phyloP scores from a whole-genome alignment of 805 yeast species.

The Torulaspora microellipsoides region DNA sequence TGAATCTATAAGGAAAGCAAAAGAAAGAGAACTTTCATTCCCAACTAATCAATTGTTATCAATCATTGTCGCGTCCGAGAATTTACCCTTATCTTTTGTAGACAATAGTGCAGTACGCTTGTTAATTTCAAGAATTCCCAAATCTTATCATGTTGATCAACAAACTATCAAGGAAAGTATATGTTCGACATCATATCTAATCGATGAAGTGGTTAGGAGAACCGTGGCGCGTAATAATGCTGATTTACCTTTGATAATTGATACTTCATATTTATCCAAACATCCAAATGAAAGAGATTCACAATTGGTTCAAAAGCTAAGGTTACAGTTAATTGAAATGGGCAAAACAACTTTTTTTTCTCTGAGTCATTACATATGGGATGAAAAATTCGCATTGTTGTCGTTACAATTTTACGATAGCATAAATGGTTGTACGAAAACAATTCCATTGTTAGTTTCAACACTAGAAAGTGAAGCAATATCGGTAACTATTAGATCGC shows the following conservation, averaged over 20 bases:
- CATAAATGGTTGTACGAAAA: conserved; percentile 1
- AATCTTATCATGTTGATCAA: conserved; percentile 3
- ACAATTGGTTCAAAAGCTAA: conserved; percentile 2
- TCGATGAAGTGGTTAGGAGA: conserved; percentile 13
- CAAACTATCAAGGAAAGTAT: conserved; percentile 2
- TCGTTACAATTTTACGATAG: conserved; percentile 17
- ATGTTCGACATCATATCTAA: conserved; percentile 4
- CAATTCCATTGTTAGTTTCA: conserved; percentile 11
- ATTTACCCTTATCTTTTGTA: conserved; percentile 13
- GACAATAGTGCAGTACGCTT: conserved; percentile 11
- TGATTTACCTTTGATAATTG: conserved; percentile 13
- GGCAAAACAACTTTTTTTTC: conserved; percentile 14
- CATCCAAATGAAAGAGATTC: neutral
- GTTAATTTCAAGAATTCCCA: conserved; percentile 8
- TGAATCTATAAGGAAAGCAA: neutral
- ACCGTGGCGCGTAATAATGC: conserved; percentile 12
- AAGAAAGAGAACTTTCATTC: conserved; percentile 7
- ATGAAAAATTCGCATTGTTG: conserved; percentile 5
- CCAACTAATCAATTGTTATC: conserved; percentile 15
- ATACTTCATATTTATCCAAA: neutral
- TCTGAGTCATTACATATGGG: conserved; percentile 6
- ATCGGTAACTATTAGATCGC: conserved; percentile 8
- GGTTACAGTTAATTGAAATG: conserved; percentile 10
- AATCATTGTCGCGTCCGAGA: conserved; percentile 20
- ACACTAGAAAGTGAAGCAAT: neutral